A percentile compares a stretch with the other conserved stretches of the same genome.
Evolutionary conservation across 306 rosid genomes (phyloP).

Genomic region (Quercus bicolor): DNA sequence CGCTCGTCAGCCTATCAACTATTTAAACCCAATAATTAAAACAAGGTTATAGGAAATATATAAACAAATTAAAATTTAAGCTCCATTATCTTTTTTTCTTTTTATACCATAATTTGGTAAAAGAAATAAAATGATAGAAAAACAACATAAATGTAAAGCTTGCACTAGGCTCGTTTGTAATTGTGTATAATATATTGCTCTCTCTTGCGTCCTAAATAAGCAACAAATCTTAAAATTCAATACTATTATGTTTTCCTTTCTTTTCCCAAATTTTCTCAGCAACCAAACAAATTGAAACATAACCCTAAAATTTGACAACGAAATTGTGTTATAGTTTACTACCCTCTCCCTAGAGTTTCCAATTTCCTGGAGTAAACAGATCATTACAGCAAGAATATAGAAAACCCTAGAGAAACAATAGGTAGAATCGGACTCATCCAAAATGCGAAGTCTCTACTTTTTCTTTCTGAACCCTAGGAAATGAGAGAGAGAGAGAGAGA

Average conservation of each 20-base stretch:
- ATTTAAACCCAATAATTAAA: conserved; percentile 12
- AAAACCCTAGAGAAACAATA: background rate
- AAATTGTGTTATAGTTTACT: background rate
- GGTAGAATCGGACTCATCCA: background rate
- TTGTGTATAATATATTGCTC: background rate
- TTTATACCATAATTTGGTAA: background rate
- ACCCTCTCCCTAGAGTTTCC: background rate
- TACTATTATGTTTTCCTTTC: background rate
- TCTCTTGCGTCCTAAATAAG: background rate
- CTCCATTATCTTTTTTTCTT: background rate
- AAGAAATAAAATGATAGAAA: background rate
- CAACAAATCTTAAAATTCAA: background rate
- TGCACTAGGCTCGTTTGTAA: background rate
- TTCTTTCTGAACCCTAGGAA: conserved; percentile 29
- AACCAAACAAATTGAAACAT: background rate
- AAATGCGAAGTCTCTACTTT: background rate
- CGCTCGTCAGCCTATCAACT: conserved; percentile 88
- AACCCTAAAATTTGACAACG: background rate
- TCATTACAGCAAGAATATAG: background rate
- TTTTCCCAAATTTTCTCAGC: background rate
- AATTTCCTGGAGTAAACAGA: background rate
- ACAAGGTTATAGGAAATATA: background rate
- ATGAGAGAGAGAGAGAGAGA: background rate
- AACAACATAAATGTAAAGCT: background rate
- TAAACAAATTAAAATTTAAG: background rate